Evolutionary conservation across 73 alveolate genomes (phyloP), one percentile per base, ranked within the genome.

Genomic region (Paramecium tetraurelia): DNA sequence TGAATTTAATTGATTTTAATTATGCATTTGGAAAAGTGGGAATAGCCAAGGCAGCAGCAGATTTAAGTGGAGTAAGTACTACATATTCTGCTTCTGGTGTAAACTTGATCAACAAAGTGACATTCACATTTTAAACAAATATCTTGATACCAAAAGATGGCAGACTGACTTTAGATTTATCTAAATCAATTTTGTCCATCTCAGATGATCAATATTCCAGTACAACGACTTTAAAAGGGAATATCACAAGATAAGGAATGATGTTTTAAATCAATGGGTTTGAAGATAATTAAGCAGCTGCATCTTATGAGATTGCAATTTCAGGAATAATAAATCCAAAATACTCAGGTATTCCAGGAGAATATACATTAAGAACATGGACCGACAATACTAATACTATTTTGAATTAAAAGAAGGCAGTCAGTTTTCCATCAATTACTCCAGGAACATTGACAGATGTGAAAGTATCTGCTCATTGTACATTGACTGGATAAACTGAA

Each of bases 21-120:
- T 31, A 89, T 70, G 89, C 94, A 21, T 89, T 89, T 89, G 94
- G 94, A 11, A 58, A 89, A 71, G 92, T 89, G n/a, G 94, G 94
- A 9, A 71, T 89, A 4, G 70, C 75, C 1, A 43, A 58, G 21
- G 53, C 83, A 22, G 88, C 94, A 41, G 8, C 63, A 31, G 76
- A 59, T 69, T 46, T 89, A 18, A 35, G 44, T 22, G 33, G 44
- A 38, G 31, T 46, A 5, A 70, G 69, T 41, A 58, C 33, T 12
- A 21, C 85, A 16, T 57, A 70, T 10, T 40, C 70, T 6, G 58
- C 40, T 46, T 18, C 44, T 9, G 76, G 44, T 3, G 58, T 89
- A 12, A 89, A 89, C 57, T 31, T 27, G 7, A 35, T 89, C 21
- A 70, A 77, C 71, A 1, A 40, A 31, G 41, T 58, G 14, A 71